Conservation (phyloP, 495 filamentous ascomycete genomes). For the Lindgomyces ingoldianus region DNA sequence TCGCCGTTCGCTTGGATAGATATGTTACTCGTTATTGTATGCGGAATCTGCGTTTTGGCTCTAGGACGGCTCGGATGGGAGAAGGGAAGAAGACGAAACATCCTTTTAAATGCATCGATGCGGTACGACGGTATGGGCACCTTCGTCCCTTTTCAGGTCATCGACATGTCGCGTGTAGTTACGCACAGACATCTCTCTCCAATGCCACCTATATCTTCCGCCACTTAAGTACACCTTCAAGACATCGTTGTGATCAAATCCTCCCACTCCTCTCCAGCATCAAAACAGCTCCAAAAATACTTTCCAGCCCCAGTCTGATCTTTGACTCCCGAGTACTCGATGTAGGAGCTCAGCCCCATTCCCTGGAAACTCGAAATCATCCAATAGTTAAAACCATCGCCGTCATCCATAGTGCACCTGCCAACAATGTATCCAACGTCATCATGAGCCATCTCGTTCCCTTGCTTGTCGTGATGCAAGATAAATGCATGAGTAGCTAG, state of each 20-base stretch:
- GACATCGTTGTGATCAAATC: background rate
- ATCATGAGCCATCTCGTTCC: background rate
- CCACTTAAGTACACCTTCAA: background rate
- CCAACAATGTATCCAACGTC: background rate
- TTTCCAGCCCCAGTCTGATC: background rate
- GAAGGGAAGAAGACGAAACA: background rate
- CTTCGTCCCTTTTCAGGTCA: background rate
- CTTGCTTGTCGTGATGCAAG: background rate
- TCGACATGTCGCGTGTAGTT: background rate
- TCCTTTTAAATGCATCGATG: background rate
- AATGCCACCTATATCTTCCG: background rate
- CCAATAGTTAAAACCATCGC: background rate
- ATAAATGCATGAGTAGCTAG: background rate
- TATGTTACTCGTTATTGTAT: background rate
- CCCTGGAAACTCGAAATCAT: background rate
- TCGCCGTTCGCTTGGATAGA: background rate
- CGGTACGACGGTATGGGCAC: background rate
- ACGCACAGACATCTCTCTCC: background rate
- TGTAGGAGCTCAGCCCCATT: background rate
- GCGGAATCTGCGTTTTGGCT: background rate
- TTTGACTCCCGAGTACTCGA: background rate
- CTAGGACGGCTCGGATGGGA: background rate
- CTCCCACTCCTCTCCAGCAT: background rate
- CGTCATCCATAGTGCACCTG: background rate
- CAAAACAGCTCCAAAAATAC: constrained; percentile 11